phyloP scores from a whole-genome alignment of 306 rosid species.

The Cucumis sativus region Cucumber_9930_V3 NC_026657.2:6934001-6934500 shows the following conservation, averaged over 20 bases:
- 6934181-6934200: slow-evolving; percentile 7
- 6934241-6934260: neutral
- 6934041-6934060: neutral
- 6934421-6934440: neutral
- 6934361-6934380: neutral
- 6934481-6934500: too few relatives aligned
- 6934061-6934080: slow-evolving; percentile 10
- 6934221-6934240: neutral
- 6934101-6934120: slow-evolving; percentile 7
- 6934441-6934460: neutral
- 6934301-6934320: neutral
- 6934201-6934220: neutral
- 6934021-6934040: neutral
- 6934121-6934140: slow-evolving; percentile 3
- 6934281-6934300: neutral
- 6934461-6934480: too few relatives aligned
- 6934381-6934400: neutral
- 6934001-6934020: slow-evolving; percentile 5
- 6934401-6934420: neutral
- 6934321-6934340: slow-evolving; percentile 5
- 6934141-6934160: neutral
- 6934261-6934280: neutral
- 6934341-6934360: neutral
- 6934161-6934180: neutral
- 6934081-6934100: slow-evolving; percentile 9